Conservation (phyloP, 2,329 filamentous ascomycete genomes). For the Trichoderma guizhouense region DNA sequence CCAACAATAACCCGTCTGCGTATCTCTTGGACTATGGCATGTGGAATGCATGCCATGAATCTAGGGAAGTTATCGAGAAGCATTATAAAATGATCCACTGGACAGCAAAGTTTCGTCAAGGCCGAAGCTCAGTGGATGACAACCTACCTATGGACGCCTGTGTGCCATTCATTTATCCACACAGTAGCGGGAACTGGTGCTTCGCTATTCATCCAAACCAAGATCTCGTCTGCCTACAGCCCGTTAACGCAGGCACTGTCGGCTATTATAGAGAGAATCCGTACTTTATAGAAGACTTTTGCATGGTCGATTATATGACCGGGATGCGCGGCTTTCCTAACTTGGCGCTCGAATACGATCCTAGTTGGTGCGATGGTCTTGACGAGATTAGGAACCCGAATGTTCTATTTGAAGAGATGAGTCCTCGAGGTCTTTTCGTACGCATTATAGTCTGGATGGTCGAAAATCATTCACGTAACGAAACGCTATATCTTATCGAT, state of each 20-base stretch:
- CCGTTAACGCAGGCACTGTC: background rate
- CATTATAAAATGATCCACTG: background rate
- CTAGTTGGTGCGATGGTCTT: background rate
- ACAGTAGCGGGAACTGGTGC: background rate
- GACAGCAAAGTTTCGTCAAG: background rate
- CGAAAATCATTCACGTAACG: background rate
- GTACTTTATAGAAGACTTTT: background rate
- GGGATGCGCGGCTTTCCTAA: background rate
- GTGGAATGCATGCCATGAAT: slow-evolving; percentile 6
- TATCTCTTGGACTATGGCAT: slow-evolving; percentile 14
- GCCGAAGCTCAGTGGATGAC: background rate
- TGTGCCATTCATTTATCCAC: background rate
- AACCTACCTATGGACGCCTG: background rate
- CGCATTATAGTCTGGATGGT: background rate
- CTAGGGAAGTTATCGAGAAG: background rate
- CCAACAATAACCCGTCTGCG: background rate
- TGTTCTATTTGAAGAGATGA: background rate
- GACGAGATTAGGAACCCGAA: background rate
- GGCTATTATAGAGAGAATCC: background rate
- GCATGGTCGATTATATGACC: background rate
- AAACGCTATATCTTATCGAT: slow-evolving; percentile 2
- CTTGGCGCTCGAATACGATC: slow-evolving; percentile 1
- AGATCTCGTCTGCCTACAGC: background rate
- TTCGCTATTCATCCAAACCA: background rate
- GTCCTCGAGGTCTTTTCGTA: background rate